Base-by-base conservation (phyloP, 2,329 filamentous ascomycete genomes). In the Cordyceps militaris region DNA sequence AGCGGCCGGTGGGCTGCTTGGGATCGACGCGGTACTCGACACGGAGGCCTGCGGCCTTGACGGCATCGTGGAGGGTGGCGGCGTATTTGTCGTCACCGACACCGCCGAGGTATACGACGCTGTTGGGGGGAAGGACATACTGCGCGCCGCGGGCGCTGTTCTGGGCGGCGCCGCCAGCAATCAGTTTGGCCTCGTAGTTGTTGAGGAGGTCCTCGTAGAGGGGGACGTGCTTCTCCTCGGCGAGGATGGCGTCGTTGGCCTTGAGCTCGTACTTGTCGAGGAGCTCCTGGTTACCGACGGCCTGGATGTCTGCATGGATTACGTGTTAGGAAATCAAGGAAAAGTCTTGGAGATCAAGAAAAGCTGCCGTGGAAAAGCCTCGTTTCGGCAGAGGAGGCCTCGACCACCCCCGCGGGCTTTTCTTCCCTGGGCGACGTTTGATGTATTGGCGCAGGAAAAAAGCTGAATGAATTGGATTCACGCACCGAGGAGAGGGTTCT, bases 41-140 rank as follows among this genome's bases (percentile, higher is more conserved):
- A 68, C 91, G 87, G 62, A 97, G 86, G 67, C 94, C 94, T 65
- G 88, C 93, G 69, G 91, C 80, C 75, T 87, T 85, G 74, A 91
- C 92, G 69, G 93, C 91, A 65, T 94, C 86, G 68, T 85, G 83
- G 61, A 99, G 87, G 67, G 88, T 91, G 62, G 92, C 87, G 67
- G 91, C 89, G 75, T 96, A 97, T 79, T 96, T 94, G 82, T 99
- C 94, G 69, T 93, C 86, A 65, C 94, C 94, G 59, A 96, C 91
- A 69, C 92, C 92, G 66, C 94, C 94, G 64, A 97, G 83, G 82
- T 91, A 99, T 72, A 96, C 85, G 69, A 95, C 91, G 63, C 89
- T 93, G 79, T 96, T 88, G 61, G 88, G 79, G 32, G 90, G 86
- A 58, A 99, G 90, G 64, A 97, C 86, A 81, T 99, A 99, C 85